Evolutionary conservation across 2,329 filamentous ascomycete species (phyloP), one percentile per base, ranked within the genome.

Genomic region (Colletotrichum gloeosporioides): DNA sequence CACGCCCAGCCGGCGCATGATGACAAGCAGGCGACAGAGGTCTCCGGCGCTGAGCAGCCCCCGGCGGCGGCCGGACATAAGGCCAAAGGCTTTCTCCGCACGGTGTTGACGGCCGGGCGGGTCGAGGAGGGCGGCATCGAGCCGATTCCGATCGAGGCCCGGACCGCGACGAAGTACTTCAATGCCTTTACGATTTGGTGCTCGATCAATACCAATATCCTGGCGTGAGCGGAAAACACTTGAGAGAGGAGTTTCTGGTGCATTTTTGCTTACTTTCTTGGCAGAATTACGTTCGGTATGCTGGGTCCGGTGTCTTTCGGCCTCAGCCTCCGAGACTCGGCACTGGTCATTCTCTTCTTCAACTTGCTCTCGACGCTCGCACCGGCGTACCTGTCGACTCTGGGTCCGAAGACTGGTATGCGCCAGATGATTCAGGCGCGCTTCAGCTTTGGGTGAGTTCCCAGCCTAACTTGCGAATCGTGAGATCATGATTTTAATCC

Each of bases 271-370:
- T 12, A 78, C 44, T 0, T 6, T 6, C 6, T 59, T 16, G 16
- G n/a, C 12, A 85, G 88, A 22, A 85, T 81, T 36, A 80, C 79
- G 82, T 29, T 88, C 65, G 88, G 88, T 39, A 88, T 89, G 84
- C 82, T 86, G 8, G 88, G 87, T 3, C 86, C 88, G 6, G 80
- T 86, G 27, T 86, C 86, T 53, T 81, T 79, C 59, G 86, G 86
- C 1, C 81, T 89, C 15, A 84, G 83, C 61, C 81, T 89, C 6
- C 82, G 85, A 69, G 85, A 87, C 68, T 82, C 84, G 22, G 82
- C 87, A 2, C 81, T 89, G 4, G 82, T 88, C 15, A 88, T 88
- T 62, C 78, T 89, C 13, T 89, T 89, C 81, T 88, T 89, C 80
- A 85, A 82, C 8, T 77, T 88, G 18, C 65, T 87, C 9, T 84